Base-by-base conservation (phyloP, 805 yeast genomes). In the Isabelozyma pseudorhagii region DNA sequence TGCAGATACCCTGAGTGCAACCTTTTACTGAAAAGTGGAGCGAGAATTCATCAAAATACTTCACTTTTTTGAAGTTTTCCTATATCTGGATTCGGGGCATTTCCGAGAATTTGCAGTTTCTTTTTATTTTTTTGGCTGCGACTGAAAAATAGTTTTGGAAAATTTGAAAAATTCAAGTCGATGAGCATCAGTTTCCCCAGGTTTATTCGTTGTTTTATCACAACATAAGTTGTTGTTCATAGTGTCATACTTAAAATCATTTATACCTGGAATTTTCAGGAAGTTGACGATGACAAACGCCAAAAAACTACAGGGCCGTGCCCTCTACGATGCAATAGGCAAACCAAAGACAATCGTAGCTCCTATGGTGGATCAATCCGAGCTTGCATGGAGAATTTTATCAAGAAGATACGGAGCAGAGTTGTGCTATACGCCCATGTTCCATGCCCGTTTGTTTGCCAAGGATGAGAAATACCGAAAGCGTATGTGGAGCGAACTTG, bases 301-400 rank as follows among this genome's bases (percentile, higher is more conserved):
- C n/a, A 51, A 49, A 38, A 67, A 67, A 47, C 47, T 57, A 17
- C 39, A 48, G 14, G 97, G 97, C 1, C 75, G 96, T 51, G 82
- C 79, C 44, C 77, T 94, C 1, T 93, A 72, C 63, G 78, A 87
- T 42, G 68, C 79, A 11, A 72, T 93, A 13, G 94, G 94, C 0
- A 60, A 69, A 18, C 99, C 99, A 2, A 80, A 75, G 45, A 89
- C 87, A 54, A 85, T 94, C 25, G 94, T 94, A 17, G 99, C 98
- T 3, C 99, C 99, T 1, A 93, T 94, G 97, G 99, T 94, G 15
- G 99, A 94, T 66, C 97, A 91, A 57, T 84, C 93, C 3, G 99
- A 94, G 62, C 76, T 94, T 15, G 98, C 96, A 1, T 94, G 98
- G 98, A 77, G 99, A 55, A 79, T 89, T 14, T 72, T 94, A 13